phyloP scores from a whole-genome alignment of 192 early-diverging fungal genomes.

The Coemansia sp. region DNA sequence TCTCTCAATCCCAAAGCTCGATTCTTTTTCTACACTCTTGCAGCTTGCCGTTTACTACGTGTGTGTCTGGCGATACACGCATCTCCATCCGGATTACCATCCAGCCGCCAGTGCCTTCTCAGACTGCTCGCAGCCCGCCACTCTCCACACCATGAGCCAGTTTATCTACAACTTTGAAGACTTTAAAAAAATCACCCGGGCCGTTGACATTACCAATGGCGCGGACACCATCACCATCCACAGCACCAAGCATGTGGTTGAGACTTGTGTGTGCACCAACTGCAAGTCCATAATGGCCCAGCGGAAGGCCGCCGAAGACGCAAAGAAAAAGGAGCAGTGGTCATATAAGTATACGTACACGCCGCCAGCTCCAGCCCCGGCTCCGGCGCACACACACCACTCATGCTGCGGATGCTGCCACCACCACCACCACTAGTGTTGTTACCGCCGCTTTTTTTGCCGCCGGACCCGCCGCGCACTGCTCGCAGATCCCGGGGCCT shows the following conservation, averaged over 20 bases:
- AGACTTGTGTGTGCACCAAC: conserved; percentile 43
- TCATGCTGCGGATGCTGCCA: conserved; percentile 31
- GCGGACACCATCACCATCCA: conserved; percentile 41
- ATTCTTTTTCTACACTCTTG: conserved; percentile 3
- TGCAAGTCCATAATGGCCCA: conserved; percentile 33
- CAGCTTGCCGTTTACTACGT: neutral
- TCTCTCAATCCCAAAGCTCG: neutral
- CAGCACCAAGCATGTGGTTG: conserved; percentile 39
- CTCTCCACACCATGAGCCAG: conserved; percentile 26
- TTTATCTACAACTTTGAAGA: conserved; percentile 37
- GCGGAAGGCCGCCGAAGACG: conserved; percentile 26
- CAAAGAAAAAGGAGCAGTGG: conserved; percentile 28
- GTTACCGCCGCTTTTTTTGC: neutral
- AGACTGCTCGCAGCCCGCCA: neutral
- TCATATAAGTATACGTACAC: conserved; percentile 31
- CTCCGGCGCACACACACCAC: conserved; percentile 14
- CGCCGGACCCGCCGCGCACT: neutral
- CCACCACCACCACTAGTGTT: conserved; percentile 21
- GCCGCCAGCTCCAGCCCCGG: conserved; percentile 22
- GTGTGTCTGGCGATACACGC: neutral
- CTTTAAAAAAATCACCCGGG: conserved; percentile 26
- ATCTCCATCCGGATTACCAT: neutral
- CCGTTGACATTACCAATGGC: conserved; percentile 45
- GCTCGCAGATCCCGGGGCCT: neutral
- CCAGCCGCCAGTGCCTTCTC: neutral